Evolutionary conservation across 1,139 yeast genomes (phyloP).

Genomic region (Meyerozyma smithsonii): DNA sequence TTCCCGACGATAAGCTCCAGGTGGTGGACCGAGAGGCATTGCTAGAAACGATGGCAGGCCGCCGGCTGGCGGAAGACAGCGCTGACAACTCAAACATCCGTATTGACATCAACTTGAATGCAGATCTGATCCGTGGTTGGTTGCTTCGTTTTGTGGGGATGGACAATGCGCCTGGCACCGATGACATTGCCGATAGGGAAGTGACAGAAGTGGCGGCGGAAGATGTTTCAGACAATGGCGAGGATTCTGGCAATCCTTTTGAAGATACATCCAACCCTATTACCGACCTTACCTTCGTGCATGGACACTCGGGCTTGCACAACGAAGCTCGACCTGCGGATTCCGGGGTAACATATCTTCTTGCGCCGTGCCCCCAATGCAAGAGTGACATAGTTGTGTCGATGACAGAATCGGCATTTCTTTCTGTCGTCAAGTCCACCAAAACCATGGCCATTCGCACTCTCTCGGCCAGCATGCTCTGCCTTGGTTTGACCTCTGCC

Average conservation of each 20-base stretch:
- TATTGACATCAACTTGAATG: not conserved
- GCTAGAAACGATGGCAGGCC: not conserved
- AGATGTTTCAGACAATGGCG: not conserved
- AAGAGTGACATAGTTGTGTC: constrained; percentile 33
- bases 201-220: too few species aligned
- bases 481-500: constrained; percentile 38
- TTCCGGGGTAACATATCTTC: constrained; percentile 14
- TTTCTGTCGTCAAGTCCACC: constrained; percentile 20
- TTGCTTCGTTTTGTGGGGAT: not conserved
- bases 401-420: constrained; percentile 26
- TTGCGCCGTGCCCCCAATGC: constrained; percentile 44
- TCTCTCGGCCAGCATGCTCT: constrained; percentile 29
- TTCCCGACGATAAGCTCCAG: constrained; percentile 27
- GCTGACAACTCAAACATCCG: not conserved
- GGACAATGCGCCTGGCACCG: not conserved
- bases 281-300: not conserved
- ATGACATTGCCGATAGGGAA: too few species aligned
- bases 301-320: not conserved
- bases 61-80: not conserved
- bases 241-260: not conserved
- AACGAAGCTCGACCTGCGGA: not conserved
- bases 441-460: constrained; percentile 19
- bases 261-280: not conserved
- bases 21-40: constrained; percentile 13
- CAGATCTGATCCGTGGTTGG: not conserved